These are phyloP conservation scores for Amaranthus tricolor DNA, from an alignment of 179 eudicot genomes.

Conservation along the genomic window DNA sequence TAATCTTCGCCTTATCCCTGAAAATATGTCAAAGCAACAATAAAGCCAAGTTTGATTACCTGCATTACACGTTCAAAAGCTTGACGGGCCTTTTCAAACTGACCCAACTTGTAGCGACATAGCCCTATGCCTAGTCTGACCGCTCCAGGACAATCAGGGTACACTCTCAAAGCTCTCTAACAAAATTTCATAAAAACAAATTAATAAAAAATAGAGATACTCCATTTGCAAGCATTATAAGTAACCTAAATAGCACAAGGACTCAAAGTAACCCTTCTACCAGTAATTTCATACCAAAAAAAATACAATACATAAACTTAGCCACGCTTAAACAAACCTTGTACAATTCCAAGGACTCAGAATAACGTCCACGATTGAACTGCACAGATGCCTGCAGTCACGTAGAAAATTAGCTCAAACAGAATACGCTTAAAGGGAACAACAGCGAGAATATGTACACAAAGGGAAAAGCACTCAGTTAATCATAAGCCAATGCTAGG, in stretches of 20 bases:
- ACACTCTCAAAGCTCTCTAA: slow-evolving; percentile 83
- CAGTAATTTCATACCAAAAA: not conserved
- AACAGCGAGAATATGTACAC: not conserved
- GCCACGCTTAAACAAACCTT: slow-evolving; percentile 51
- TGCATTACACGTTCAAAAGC: slow-evolving; percentile 90
- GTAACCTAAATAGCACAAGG: slow-evolving; percentile 14
- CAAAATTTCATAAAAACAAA: slow-evolving; percentile 9
- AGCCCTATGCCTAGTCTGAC: slow-evolving; percentile 92
- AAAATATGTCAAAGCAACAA: slow-evolving; percentile 13
- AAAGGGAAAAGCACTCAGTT: not conserved
- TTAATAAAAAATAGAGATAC: not conserved
- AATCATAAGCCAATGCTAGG: not conserved
- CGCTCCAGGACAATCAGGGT: slow-evolving; percentile 87
- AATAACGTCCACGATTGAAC: slow-evolving; percentile 74
- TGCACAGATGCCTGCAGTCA: slow-evolving; percentile 88
- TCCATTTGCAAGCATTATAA: slow-evolving; percentile 1
- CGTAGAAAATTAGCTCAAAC: slow-evolving; percentile 9
- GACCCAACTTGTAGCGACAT: slow-evolving; percentile 92
- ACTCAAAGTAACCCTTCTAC: slow-evolving; percentile 6
- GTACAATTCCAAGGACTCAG: slow-evolving; percentile 82
- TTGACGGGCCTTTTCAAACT: slow-evolving; percentile 83
- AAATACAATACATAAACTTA: not conserved
- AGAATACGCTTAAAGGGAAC: not conserved
- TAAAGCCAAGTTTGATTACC: slow-evolving; percentile 39
- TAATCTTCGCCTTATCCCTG: not conserved